phyloP scores from a whole-genome alignment of 768 basidiomycete genomes.

The Russula dissimulans region DNA sequence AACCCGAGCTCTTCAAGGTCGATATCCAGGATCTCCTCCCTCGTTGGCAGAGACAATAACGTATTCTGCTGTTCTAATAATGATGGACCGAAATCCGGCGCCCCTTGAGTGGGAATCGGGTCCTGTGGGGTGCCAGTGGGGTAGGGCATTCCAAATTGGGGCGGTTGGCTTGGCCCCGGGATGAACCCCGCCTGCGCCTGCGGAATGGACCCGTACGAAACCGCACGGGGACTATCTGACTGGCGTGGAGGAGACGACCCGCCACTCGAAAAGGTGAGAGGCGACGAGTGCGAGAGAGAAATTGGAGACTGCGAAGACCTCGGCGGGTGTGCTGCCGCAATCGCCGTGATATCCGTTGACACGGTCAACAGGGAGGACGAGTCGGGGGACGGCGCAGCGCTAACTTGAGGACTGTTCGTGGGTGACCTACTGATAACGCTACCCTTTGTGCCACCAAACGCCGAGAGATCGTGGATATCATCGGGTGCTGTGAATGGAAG shows the following conservation, averaged over 20 bases:
- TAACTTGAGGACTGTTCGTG: conserved; percentile 4
- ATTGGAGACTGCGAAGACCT: conserved; percentile 1
- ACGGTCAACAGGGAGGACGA: not conserved
- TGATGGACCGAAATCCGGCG: not conserved
- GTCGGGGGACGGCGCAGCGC: conserved; percentile 5
- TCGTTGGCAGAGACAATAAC: not conserved
- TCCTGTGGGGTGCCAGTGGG: not conserved
- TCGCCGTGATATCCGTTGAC: not conserved
- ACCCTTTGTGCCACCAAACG: conserved; percentile 14
- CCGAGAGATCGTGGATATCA: conserved; percentile 15
- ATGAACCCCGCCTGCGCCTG: not conserved
- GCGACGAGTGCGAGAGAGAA: not conserved
- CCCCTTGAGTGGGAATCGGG: not conserved
- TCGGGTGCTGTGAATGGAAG: not conserved
- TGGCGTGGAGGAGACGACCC: conserved; percentile 2
- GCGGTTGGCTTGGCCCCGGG: not conserved
- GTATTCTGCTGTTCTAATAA: not conserved
- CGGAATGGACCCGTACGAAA: not conserved
- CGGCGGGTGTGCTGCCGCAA: not conserved
- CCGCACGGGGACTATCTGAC: not conserved
- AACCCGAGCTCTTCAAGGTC: conserved; percentile 4
- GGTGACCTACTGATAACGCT: conserved; percentile 12
- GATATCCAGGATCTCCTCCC: conserved; percentile 2
- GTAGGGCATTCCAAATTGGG: conserved; percentile 7
- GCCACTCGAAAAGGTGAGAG: conserved; percentile 1